Conservation (phyloP, 2,329 filamentous ascomycete species). For the Harringtonia lauricola region DNA sequence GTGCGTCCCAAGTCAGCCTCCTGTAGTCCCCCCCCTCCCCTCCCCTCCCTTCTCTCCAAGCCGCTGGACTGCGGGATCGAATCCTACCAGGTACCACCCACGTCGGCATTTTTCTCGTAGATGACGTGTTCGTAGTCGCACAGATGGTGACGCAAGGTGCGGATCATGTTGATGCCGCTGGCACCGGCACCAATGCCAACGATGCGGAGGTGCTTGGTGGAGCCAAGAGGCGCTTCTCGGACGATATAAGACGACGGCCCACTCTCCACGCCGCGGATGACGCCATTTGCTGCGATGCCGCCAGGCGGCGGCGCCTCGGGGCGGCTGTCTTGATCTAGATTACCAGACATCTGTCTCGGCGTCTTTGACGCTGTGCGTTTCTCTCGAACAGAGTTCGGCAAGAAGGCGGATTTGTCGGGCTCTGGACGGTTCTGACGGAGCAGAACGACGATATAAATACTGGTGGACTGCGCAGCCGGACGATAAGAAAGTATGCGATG, state of each 20-base stretch:
- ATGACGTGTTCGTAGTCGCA: slow-evolving; percentile 32
- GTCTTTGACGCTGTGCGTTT: not conserved
- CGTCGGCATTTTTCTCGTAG: slow-evolving; percentile 44
- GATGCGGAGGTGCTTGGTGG: slow-evolving; percentile 27
- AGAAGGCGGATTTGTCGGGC: too few relatives aligned
- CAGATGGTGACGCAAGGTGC: slow-evolving; percentile 31
- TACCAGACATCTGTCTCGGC: not conserved
- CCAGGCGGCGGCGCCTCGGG: not conserved
- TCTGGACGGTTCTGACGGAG: too few relatives aligned
- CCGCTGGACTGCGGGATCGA: slow-evolving; percentile 47
- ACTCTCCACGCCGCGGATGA: not conserved
- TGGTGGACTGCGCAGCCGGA: too few relatives aligned
- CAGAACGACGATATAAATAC: too few relatives aligned
- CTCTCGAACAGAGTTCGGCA: too few relatives aligned
- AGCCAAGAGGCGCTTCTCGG: slow-evolving; percentile 11
- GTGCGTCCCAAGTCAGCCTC: too few relatives aligned
- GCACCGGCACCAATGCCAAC: slow-evolving; percentile 33
- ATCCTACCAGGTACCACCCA: slow-evolving; percentile 49
- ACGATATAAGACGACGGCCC: slow-evolving; percentile 10
- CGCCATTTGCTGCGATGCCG: not conserved
- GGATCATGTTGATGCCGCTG: slow-evolving; percentile 32
- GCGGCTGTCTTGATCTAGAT: not conserved
- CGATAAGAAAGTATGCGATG: too few relatives aligned
- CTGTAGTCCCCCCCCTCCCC: too few relatives aligned
- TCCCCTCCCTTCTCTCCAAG: too few relatives aligned